A percentile compares a stretch with the other conserved stretches of the same genome.
These are phyloP conservation scores for Suillus weaverae DNA, from an alignment of 768 basidiomycete species.

Conservation along the genomic window DNA sequence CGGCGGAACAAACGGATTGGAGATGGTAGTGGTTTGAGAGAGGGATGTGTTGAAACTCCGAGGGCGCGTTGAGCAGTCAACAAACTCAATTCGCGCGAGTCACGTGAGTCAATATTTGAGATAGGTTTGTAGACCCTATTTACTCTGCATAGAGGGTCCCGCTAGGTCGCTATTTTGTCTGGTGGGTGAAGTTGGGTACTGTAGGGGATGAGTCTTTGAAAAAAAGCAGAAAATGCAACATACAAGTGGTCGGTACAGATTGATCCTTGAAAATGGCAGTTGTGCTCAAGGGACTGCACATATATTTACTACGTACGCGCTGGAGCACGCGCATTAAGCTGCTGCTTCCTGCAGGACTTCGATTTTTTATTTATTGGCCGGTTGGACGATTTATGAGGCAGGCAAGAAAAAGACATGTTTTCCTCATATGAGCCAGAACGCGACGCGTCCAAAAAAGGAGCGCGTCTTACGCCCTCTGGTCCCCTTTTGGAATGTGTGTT, in stretches of 20 bases:
- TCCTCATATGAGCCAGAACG: constrained; percentile 20
- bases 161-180: constrained; percentile 1
- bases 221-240: not conserved
- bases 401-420: constrained; percentile 32
- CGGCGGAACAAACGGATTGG: constrained; percentile 24
- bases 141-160: constrained; percentile 12
- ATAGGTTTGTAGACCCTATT: constrained; percentile 24
- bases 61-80: constrained; percentile 41
- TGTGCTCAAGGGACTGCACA: constrained; percentile 2
- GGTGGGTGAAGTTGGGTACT: constrained; percentile 5
- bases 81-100: constrained; percentile 40
- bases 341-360: constrained; percentile 19
- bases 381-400: constrained; percentile 29
- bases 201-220: constrained; percentile 3
- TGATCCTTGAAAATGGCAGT: constrained; percentile 3
- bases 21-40: constrained; percentile 52
- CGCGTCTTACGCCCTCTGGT: constrained; percentile 38
- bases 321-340: constrained; percentile 12
- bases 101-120: constrained; percentile 37
- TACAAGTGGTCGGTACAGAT: not conserved
- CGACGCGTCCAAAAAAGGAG: constrained; percentile 39
- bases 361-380: constrained; percentile 28
- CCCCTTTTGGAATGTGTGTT: constrained; percentile 28
- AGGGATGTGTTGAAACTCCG: constrained; percentile 43
- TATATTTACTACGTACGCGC: constrained; percentile 6